Evolutionary conservation across 768 basidiomycete genomes (phyloP), one percentile per base, ranked within the genome.

Genomic region (Ramaria rubella): DNA sequence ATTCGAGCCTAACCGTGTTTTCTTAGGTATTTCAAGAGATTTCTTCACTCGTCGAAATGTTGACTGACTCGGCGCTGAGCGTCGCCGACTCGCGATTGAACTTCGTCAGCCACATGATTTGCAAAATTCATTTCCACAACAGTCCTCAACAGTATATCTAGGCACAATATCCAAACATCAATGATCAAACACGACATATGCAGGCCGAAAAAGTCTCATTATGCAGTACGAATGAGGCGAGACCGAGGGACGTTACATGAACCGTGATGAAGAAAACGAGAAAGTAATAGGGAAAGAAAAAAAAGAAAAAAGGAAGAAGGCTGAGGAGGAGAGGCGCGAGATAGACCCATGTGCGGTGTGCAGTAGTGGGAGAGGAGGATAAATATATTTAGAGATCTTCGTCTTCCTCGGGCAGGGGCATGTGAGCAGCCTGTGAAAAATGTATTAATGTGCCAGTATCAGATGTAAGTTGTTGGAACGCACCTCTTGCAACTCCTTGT

Each of bases 371-470:
- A 48, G 29, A 26, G 5, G 31, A 52, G 31, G 26, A 36, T 29
- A 24, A 54, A 40, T 19, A 54, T 17, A 36, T 60, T 75, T 79
- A 87, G 66, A 90, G 78, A 63, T 92, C 88, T 57, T 95, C 93
- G 50, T 94, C 96, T 72, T 99, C 96, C 73, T 98, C 96, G 52
- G 96, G 96, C 60, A 99, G 89, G 67, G 96, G 96, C 61, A 94
- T 87, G 60, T 78, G 77, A 67, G 90, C 93, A 58, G 95, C 95
- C 86, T 91, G 54, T 14, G 8, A 49, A 58, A 29, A 55, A 27
- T n/a, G n/a, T n/a, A n/a, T n/a, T n/a, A n/a, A n/a, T n/a, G n/a
- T n/a, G n/a, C n/a, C 23, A 46, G 29, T 12, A 45, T 64, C 57
- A 42, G 51, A 38, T 59, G 55, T 44, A 55, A 38, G 58, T n/a